Evolutionary conservation across 768 basidiomycete genomes (phyloP), one percentile per base, ranked within the genome.

Genomic region (Amanita polypyramis): DNA sequence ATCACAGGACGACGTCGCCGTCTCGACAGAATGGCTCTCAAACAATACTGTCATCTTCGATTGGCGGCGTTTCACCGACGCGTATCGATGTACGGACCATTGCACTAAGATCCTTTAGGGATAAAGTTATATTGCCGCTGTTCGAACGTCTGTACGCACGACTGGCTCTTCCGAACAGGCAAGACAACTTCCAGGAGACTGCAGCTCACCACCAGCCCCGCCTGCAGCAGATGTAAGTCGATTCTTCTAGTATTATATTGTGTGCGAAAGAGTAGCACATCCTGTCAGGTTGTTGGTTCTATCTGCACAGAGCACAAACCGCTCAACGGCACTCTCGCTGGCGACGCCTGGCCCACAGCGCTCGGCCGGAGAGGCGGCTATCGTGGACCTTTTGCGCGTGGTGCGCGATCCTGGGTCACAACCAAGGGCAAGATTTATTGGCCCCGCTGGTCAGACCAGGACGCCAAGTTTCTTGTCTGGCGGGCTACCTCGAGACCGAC

Each of bases 41-140:
- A 55, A 54, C 65, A 5, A 67, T 74, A 8, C 61, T 67, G 15
- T 65, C 65, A 20, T 61, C 65, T 52, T 51, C 57, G 45, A 54
- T 65, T 17, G 65, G 58, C 50, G 61, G 56, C 47, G 54, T 62
- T 30, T 65, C 76, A 17, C 59, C 71, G 0, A 67, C 74, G 12
- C 77, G 75, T 30, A 86, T 92, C 45, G 89, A 92, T 53, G 86
- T 91, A 20, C 80, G 89, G 25, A 78, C 78, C 5, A 73, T 91
- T n/a, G 84, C 86, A 5, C 70, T 92, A 20, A 75, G 79, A 35
- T 77, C 83, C 6, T 92, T 92, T 60, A 77, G 89, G 23, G 88
- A 92, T 65, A 76, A 75, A 47, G 79, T 91, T 49, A 77, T 91
- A 30, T 67, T 86, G 15, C 84, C 87, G 0, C 66, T 84, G 14